Conservation (phyloP, 495 filamentous ascomycete genomes). For the Neurospora sp. region DNA sequence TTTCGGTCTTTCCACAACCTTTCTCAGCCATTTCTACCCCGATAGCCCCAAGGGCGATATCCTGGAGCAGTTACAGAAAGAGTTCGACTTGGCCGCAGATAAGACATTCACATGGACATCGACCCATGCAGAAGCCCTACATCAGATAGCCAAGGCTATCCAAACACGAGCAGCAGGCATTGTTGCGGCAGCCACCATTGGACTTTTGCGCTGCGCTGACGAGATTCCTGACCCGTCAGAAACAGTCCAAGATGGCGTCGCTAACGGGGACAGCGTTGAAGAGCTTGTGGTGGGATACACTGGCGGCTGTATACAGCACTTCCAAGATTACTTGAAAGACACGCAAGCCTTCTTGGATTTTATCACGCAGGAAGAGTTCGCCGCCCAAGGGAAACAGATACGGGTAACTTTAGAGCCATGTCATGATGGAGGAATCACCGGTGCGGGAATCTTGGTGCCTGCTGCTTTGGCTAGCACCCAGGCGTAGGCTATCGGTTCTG, state of each 20-base stretch:
- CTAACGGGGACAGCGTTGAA: conserved; percentile 18
- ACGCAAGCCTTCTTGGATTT: conserved; percentile 59
- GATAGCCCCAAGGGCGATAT: conserved; percentile 37
- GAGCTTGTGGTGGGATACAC: conserved; percentile 70
- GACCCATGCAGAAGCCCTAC: conserved; percentile 44
- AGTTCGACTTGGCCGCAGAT: conserved; percentile 30
- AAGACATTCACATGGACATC: conserved; percentile 49
- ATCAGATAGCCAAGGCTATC: conserved; percentile 52
- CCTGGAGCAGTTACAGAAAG: conserved; percentile 39
- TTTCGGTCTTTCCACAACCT: conserved; percentile 63
- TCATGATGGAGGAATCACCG: conserved; percentile 66
- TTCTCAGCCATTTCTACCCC: conserved; percentile 56
- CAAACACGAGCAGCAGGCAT: conserved; percentile 62
- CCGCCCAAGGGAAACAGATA: conserved; percentile 38
- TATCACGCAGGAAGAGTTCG: conserved; percentile 49
- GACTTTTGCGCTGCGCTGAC: conserved; percentile 53
- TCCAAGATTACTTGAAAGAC: conserved; percentile 60
- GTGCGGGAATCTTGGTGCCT: conserved; percentile 66
- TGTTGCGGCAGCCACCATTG: conserved; percentile 60
- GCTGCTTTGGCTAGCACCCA: conserved; percentile 20
- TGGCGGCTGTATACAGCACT: conserved; percentile 68
- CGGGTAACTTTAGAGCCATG: conserved; percentile 58
- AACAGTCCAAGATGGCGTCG: background rate
- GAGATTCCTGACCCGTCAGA: conserved; percentile 39
- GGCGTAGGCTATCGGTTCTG: background rate